Evolutionary conservation across 2,329 filamentous ascomycete genomes (phyloP).

Genomic region (Ceratocystis eucalypticola): DNA sequence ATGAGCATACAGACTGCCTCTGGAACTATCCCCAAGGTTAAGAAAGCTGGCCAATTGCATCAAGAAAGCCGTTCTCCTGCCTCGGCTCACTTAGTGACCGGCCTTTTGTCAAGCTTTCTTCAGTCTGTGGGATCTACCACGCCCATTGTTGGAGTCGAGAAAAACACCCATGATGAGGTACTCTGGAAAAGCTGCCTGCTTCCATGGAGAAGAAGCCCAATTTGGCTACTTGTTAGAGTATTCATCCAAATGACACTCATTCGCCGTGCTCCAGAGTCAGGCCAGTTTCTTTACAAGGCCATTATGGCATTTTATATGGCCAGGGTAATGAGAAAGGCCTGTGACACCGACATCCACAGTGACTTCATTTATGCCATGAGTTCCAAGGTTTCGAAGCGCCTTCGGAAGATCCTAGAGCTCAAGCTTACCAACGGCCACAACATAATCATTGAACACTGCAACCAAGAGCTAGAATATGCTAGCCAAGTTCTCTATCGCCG

Average conservation of each 20-base stretch:
- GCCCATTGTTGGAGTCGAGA: slow-evolving; percentile 29
- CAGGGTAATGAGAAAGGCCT: slow-evolving; percentile 25
- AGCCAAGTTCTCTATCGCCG: neutral
- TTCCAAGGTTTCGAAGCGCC: slow-evolving; percentile 32
- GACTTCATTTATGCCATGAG: slow-evolving; percentile 30
- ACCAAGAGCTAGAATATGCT: neutral
- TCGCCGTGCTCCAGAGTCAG: neutral
- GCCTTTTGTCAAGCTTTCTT: slow-evolving; percentile 33
- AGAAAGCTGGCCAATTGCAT: slow-evolving; percentile 28
- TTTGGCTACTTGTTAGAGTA: slow-evolving; percentile 44
- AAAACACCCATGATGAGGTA: slow-evolving; percentile 42
- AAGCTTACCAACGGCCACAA: neutral
- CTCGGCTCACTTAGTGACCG: slow-evolving; percentile 38
- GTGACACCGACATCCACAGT: slow-evolving; percentile 18
- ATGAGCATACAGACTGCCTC: slow-evolving; percentile 24
- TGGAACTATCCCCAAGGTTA: slow-evolving; percentile 21
- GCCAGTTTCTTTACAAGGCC: slow-evolving; percentile 32
- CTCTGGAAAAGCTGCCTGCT: slow-evolving; percentile 26
- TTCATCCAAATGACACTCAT: slow-evolving; percentile 29
- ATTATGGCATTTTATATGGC: slow-evolving; percentile 37
- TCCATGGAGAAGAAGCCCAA: slow-evolving; percentile 39
- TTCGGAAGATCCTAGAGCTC: slow-evolving; percentile 28
- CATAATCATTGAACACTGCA: neutral
- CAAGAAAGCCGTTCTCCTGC: slow-evolving; percentile 36
- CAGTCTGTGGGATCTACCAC: slow-evolving; percentile 26